Evolutionary conservation across 208 protist genomes (phyloP).

Genomic region (Naegleria fowleri): DNA sequence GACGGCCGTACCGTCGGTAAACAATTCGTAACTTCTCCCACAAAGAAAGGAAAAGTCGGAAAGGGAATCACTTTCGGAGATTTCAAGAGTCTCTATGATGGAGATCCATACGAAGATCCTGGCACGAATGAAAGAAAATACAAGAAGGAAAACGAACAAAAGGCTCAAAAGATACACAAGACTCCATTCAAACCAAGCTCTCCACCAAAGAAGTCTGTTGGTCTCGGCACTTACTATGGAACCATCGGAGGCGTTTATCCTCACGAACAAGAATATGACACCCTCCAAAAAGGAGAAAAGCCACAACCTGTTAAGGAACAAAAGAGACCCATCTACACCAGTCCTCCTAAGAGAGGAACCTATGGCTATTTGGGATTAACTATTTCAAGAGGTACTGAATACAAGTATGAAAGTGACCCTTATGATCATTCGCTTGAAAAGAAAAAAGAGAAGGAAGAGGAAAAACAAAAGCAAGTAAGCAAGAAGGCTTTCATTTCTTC

Average conservation of each 20-base stretch:
- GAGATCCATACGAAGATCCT: neutral
- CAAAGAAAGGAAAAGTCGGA: constrained; percentile 12
- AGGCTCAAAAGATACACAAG: neutral
- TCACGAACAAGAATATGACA: neutral
- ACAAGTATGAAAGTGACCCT: constrained; percentile 6
- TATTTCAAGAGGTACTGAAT: neutral
- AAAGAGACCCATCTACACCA: constrained; percentile 6
- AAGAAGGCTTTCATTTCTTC: neutral
- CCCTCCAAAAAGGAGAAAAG: neutral
- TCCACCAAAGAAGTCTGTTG: neutral
- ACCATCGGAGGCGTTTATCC: neutral
- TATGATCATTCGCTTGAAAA: neutral
- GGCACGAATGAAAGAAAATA: constrained; percentile 4
- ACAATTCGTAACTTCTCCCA: neutral
- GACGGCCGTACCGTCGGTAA: neutral
- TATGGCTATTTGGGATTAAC: constrained; percentile 3
- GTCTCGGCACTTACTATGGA: neutral
- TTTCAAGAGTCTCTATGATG: constrained; percentile 15
- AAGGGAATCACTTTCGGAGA: neutral
- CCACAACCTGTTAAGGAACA: neutral
- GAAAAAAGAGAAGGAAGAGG: neutral
- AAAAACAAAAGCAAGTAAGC: neutral
- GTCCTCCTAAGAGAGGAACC: constrained; percentile 1
- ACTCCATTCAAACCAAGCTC: neutral
- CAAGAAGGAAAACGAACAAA: neutral